Base-by-base conservation (phyloP, 768 basidiomycete genomes). In the Peribolospora kevripleyi region DNA sequence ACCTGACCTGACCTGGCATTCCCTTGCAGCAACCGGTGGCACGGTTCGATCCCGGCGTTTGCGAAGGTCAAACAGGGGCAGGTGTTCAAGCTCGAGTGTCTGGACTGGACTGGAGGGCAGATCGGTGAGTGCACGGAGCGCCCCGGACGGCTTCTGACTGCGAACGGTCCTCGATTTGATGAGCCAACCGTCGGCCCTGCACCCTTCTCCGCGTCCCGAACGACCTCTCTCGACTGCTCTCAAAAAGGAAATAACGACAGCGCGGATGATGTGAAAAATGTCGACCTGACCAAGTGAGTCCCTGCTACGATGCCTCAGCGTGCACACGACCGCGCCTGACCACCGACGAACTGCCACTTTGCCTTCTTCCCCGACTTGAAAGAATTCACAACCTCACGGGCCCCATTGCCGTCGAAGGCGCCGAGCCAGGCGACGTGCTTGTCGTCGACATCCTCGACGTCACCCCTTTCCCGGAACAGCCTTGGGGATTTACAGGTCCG, bases 361-460 rank as follows among this genome's bases (percentile, higher is more conserved):
- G 25, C 25, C 25, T 25, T 25, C 25, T 25, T 25, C 25, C 25
- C 25, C 25, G 25, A 25, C 61, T 59, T 51, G 59, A 60, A 42
- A 51, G 42, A n/a, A 68, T 80, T 46, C 82, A 84, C 63, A 78
- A 83, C 61, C 72, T 84, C n/a, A 77, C 78, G 5, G 82, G 82
- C 0, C 82, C 81, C 0, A 72, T 84, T 52, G 77, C 75, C 0
- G 75, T 84, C 9, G 79, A 82, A 59, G 80, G 79, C 10, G 77
- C 82, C 1, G 77, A 81, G 59, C 81, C 82, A 0, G 82, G 82
- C 1, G 82, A 84, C 63, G 81, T 79, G 52, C 71, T 84, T 3
- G 78, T 82, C 6, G 78, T 84, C 3, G 82, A 84, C 55, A 81
- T 84, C 55, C 67, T 84, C n/a, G 80, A 83, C 61, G 76, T 61